Conservation (phyloP, 495 filamentous ascomycete genomes). For the Parathielavia appendiculata region DNA sequence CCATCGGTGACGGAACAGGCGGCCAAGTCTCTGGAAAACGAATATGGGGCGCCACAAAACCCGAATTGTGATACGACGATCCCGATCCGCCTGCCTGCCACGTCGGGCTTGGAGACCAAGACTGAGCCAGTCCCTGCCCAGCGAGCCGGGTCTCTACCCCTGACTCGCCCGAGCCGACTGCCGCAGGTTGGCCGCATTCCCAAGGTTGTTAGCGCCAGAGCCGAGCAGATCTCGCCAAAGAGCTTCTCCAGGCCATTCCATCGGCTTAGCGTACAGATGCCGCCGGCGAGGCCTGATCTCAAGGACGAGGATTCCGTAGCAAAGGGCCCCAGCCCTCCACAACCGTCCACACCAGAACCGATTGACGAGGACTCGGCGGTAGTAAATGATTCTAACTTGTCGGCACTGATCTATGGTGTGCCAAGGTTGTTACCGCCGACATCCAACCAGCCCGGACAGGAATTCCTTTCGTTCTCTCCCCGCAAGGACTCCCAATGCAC, state of each 20-base stretch:
- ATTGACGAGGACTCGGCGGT: slow-evolving; percentile 25
- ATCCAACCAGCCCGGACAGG: slow-evolving; percentile 22
- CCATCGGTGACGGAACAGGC: slow-evolving; percentile 9
- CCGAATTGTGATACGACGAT: background rate
- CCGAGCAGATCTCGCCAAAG: slow-evolving; percentile 63
- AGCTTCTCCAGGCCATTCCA: slow-evolving; percentile 76
- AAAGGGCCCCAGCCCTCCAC: slow-evolving; percentile 44
- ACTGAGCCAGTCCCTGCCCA: background rate
- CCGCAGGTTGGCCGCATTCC: slow-evolving; percentile 88
- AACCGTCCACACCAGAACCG: slow-evolving; percentile 36
- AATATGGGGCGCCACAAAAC: background rate
- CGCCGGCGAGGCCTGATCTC: slow-evolving; percentile 13
- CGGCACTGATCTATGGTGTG: slow-evolving; percentile 24
- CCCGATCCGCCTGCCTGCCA: background rate
- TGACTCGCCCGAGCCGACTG: slow-evolving; percentile 46
- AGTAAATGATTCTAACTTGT: slow-evolving; percentile 17
- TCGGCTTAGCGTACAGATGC: slow-evolving; percentile 28
- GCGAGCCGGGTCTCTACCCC: slow-evolving; percentile 12
- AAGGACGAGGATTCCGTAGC: slow-evolving; percentile 42
- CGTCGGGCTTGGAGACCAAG: background rate
- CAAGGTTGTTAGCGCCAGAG: slow-evolving; percentile 71
- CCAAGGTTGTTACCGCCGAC: slow-evolving; percentile 22
- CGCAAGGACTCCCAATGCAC: slow-evolving; percentile 65
- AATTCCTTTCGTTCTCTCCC: slow-evolving; percentile 69
- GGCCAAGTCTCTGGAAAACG: background rate